phyloP scores from a whole-genome alignment of 768 basidiomycete genomes.

The Naganishia kalamii region DNA sequence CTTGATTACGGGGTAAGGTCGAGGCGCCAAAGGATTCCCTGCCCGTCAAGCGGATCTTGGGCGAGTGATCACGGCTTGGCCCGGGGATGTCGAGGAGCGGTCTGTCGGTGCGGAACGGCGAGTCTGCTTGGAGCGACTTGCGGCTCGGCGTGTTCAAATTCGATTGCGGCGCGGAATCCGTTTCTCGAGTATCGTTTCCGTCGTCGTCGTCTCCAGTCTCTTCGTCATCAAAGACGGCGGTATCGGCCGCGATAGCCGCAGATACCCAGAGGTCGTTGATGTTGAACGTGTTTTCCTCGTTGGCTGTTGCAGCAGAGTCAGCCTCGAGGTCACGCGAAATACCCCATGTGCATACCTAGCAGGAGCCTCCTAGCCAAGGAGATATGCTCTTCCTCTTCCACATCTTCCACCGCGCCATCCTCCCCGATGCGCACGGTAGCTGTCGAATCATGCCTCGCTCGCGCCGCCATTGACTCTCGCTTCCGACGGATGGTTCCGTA shows the following conservation, averaged over 20 bases:
- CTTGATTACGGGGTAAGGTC: constrained; percentile 13
- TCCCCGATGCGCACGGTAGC: constrained; percentile 28
- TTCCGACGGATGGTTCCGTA: constrained; percentile 46
- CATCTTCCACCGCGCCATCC: constrained; percentile 33
- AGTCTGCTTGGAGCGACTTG: background rate
- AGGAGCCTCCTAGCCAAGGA: constrained; percentile 82
- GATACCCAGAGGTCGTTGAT: constrained; percentile 97
- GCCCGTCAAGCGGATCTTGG: constrained; percentile 2
- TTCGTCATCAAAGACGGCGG: constrained; percentile 54
- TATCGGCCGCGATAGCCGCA: constrained; percentile 89
- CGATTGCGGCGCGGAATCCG: constrained; percentile 35
- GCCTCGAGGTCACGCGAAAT: too few species aligned
- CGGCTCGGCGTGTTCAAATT: constrained; percentile 25
- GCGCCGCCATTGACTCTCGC: constrained; percentile 43
- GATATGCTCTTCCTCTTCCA: constrained; percentile 49
- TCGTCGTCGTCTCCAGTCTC: constrained; percentile 63
- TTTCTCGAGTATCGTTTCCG: constrained; percentile 39
- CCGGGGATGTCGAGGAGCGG: background rate
- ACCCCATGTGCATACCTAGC: constrained; percentile 50
- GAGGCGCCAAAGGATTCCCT: background rate
- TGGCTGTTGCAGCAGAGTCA: constrained; percentile 52
- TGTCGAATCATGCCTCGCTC: constrained; percentile 34
- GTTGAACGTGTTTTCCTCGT: constrained; percentile 87
- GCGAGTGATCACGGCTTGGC: background rate
- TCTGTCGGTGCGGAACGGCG: constrained; percentile 7